phyloP scores from a whole-genome alignment of 2,329 filamentous ascomycete genomes.

The Talaromyces sp. region DNA sequence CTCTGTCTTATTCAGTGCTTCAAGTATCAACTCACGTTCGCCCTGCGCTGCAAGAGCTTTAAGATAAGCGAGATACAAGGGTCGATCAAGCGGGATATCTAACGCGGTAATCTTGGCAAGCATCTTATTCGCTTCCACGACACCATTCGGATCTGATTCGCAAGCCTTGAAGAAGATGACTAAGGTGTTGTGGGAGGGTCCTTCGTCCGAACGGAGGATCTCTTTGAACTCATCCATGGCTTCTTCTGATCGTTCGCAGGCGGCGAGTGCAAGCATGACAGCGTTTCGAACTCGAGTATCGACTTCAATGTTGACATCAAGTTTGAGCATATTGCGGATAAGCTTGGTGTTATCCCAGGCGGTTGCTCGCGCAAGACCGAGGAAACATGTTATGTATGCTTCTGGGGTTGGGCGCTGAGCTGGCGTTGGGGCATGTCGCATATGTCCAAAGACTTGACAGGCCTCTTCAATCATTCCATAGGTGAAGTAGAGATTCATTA shows the following conservation, averaged over 20 bases:
- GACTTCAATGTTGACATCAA: conserved; percentile 76
- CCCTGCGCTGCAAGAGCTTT: conserved; percentile 72
- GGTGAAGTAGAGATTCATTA: conserved; percentile 81
- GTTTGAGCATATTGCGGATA: conserved; percentile 90
- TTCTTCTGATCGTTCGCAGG: conserved; percentile 61
- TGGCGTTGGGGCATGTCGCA: conserved; percentile 69
- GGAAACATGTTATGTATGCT: conserved; percentile 74
- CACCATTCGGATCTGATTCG: conserved; percentile 53
- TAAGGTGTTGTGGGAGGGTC: conserved; percentile 77
- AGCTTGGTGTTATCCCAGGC: conserved; percentile 66
- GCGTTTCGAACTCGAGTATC: conserved; percentile 76
- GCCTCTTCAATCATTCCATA: conserved; percentile 80
- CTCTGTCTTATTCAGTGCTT: conserved; percentile 65
- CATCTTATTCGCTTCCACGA: conserved; percentile 51
- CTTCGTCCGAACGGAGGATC: conserved; percentile 78
- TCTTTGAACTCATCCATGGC: conserved; percentile 80
- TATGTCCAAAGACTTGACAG: conserved; percentile 82
- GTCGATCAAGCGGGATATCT: conserved; percentile 72
- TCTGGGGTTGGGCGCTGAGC: conserved; percentile 65
- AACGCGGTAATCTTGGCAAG: conserved; percentile 59
- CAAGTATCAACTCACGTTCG: conserved; percentile 64
- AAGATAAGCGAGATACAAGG: conserved; percentile 73
- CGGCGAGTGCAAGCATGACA: conserved; percentile 80
- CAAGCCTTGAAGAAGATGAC: conserved; percentile 78
- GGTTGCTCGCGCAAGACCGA: conserved; percentile 63